Evolutionary conservation across 495 filamentous ascomycete species (phyloP), one percentile per base, ranked within the genome.

Genomic region (Cercophora newfieldiana): DNA sequence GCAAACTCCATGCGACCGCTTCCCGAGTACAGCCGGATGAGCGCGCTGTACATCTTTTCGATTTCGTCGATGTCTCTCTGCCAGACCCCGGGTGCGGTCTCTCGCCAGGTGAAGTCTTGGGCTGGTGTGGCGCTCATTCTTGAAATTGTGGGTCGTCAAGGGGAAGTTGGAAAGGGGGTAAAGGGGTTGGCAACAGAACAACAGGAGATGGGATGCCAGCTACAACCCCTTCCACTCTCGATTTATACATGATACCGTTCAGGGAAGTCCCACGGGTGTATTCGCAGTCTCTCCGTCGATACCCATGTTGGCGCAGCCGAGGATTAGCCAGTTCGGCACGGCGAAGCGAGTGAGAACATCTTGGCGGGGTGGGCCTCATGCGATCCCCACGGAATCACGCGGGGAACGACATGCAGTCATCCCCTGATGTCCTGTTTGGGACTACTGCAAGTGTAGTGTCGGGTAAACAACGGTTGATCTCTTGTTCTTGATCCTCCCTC

Each of bases 1-100:
- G 75, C 75, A 61, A 83, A 83, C 62, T 73, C 78, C 58, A 71
- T 75, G 1, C 75, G 74, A 1, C 76, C 78, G 56, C 68, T 80
- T 4, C 77, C 77, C 26, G 76, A 73, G 50, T 75, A 81, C 7
- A 66, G 61, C 61, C 77, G 78, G 1, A 70, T 68, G 21, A 81
- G 58, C 2, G 74, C 65, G 0, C 72, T 72, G 59, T 83, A 85
- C 37, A 79, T 77, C 48, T 71, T 70, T 64, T 85, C 82, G 0
- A 68, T 72, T 56, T 83, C 82, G 62, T 85, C 81, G 44, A 79
- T 69, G 48, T 78, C 75, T 0, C 82, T 76, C 67, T 79, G 74
- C 77, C 77, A 85, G 6, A 65, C 19, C 0, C 74, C 72, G 25
- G 62, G 60, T 21, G 26, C 7, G 14, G 68, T 66, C 47, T 74